phyloP scores from a whole-genome alignment of 495 filamentous ascomycete genomes.

The Daldinia childiae region DNA sequence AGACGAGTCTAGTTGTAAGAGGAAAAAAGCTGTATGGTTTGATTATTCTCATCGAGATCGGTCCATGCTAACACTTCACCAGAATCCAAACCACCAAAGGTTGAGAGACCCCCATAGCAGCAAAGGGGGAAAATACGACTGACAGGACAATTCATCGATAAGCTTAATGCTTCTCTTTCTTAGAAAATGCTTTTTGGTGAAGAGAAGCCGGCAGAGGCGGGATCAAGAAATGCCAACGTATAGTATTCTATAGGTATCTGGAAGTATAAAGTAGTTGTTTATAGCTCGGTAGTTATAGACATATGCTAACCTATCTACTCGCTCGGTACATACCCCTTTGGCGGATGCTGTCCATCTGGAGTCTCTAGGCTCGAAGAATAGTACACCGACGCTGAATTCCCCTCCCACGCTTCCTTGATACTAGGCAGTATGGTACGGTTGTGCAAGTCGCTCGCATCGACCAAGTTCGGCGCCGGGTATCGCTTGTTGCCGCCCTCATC shows the following conservation, averaged over 20 bases:
- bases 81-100: too few relatives aligned
- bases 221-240: neutral
- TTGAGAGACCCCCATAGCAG: too few relatives aligned
- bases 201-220: neutral
- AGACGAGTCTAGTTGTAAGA: neutral
- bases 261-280: neutral
- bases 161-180: neutral
- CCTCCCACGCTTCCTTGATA: conserved; percentile 52
- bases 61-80: neutral
- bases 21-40: neutral
- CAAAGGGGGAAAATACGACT: too few relatives aligned
- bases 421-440: conserved; percentile 52
- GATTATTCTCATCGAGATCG: neutral
- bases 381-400: conserved; percentile 46
- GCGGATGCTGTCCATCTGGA: conserved; percentile 55
- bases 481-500: conserved; percentile 41
- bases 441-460: conserved; percentile 32
- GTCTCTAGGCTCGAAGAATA: conserved; percentile 54
- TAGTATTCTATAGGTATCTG: neutral
- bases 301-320: neutral
- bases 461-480: conserved; percentile 52
- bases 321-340: conserved; percentile 44
- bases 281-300: neutral
- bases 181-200: neutral
- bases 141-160: neutral